These are phyloP conservation scores for Diaporthe ilicicola DNA, from an alignment of 2,329 filamentous ascomycete species.

Conservation along the genomic window DNA sequence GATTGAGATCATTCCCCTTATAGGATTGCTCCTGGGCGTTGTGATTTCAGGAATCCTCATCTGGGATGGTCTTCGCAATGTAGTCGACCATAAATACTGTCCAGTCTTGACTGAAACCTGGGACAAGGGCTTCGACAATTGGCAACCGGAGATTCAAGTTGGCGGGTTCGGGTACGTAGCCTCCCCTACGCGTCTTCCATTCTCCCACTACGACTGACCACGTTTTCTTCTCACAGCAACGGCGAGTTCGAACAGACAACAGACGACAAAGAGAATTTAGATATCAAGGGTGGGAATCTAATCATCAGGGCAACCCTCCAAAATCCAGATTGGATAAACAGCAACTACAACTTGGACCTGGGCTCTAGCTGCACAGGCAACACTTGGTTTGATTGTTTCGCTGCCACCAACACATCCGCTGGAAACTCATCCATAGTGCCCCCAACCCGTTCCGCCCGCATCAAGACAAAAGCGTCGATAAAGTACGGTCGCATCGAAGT, in stretches of 20 bases:
- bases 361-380: slow-evolving; percentile 74
- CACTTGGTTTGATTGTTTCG: slow-evolving; percentile 68
- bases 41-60: slow-evolving; percentile 74
- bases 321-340: slow-evolving; percentile 70
- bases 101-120: slow-evolving; percentile 74
- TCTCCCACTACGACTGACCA: slow-evolving; percentile 12
- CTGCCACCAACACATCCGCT: slow-evolving; percentile 74
- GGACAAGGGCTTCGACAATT: slow-evolving; percentile 66
- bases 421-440: slow-evolving; percentile 79
- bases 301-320: slow-evolving; percentile 82
- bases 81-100: slow-evolving; percentile 80
- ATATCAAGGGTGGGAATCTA: slow-evolving; percentile 72
- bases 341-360: slow-evolving; percentile 74
- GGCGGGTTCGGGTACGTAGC: slow-evolving; percentile 76
- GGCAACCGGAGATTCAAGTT: slow-evolving; percentile 79
- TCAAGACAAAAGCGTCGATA: slow-evolving; percentile 78
- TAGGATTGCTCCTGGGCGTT: slow-evolving; percentile 76
- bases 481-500: slow-evolving; percentile 86
- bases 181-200: background rate
- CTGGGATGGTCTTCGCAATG: slow-evolving; percentile 77
- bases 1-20: slow-evolving; percentile 80
- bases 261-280: slow-evolving; percentile 76
- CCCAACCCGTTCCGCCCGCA: slow-evolving; percentile 79
- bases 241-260: slow-evolving; percentile 85
- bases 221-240: slow-evolving; percentile 60